Evolutionary conservation across 306 rosid genomes (phyloP).

Genomic region (Vigna reflexopilosa): DNA sequence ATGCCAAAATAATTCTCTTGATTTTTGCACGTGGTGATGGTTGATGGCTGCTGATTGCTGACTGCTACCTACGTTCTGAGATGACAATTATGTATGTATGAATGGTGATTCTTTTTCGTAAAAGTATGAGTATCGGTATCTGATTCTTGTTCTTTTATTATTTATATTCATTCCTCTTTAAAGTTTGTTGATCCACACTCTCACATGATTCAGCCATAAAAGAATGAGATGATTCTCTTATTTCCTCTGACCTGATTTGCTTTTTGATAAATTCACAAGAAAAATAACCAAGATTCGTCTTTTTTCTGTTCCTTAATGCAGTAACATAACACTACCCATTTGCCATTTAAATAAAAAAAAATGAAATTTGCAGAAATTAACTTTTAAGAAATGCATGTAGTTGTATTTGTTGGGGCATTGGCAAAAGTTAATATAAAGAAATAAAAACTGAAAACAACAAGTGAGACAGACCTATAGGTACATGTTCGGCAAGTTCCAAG

Average conservation of each 20-base stretch:
- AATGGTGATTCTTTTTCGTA: too few relatives aligned
- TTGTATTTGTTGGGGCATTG: not conserved
- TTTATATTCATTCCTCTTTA: not conserved
- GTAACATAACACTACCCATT: not conserved
- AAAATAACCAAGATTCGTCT: not conserved
- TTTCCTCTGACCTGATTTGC: not conserved
- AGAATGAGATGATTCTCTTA: not conserved
- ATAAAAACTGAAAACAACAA: not conserved
- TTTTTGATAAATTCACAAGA: not conserved
- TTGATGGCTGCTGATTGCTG: not conserved
- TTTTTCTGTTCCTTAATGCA: not conserved
- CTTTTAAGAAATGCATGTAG: not conserved
- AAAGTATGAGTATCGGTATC: not conserved
- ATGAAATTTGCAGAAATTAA: too few relatives aligned
- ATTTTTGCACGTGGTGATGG: slow-evolving; percentile 19
- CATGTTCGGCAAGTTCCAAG: too few relatives aligned
- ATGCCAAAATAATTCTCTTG: not conserved
- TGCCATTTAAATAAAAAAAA: not conserved
- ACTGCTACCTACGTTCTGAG: slow-evolving; percentile 2
- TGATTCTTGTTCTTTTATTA: not conserved
- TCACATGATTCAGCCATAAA: not conserved
- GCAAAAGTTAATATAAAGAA: not conserved
- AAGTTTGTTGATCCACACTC: not conserved
- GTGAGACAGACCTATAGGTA: not conserved
- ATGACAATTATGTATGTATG: not conserved